A percentile compares a stretch with the other conserved stretches of the same genome.
phyloP scores from a whole-genome alignment of 2,329 filamentous ascomycete genomes.

The Colletotrichum tamarilloi region DNA sequence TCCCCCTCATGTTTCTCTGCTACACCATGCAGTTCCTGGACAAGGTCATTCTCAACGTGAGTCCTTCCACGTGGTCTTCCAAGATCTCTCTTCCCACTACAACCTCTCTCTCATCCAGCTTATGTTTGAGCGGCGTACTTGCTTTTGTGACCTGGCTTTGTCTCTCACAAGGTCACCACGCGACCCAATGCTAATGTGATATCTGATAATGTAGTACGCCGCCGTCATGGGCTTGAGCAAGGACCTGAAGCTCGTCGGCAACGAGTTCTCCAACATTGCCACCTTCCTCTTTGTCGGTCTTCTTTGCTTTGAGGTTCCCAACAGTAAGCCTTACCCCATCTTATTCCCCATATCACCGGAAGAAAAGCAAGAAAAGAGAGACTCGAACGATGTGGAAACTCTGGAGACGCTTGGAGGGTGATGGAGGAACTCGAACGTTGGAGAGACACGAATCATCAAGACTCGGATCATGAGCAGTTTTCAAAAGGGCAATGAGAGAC shows the following conservation, averaged over 20 bases:
- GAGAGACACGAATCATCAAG: background rate
- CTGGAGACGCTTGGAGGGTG: background rate
- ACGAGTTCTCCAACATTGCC: conserved; percentile 72
- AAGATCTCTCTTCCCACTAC: background rate
- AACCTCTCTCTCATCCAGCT: background rate
- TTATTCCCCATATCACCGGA: background rate
- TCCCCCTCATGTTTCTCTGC: conserved; percentile 70
- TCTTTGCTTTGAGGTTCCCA: conserved; percentile 68
- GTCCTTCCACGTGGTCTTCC: conserved; percentile 38
- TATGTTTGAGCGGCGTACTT: background rate
- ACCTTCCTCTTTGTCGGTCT: conserved; percentile 73
- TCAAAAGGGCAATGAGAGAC: background rate
- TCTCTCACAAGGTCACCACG: background rate
- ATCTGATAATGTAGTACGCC: conserved; percentile 62
- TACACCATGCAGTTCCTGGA: conserved; percentile 74
- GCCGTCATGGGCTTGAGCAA: conserved; percentile 72
- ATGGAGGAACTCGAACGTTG: background rate
- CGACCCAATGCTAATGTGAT: background rate
- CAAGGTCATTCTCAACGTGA: conserved; percentile 72
- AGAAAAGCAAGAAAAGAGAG: background rate
- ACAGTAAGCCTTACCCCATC: conserved; percentile 53
- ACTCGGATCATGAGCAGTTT: background rate
- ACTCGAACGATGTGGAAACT: background rate
- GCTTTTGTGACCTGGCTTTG: background rate
- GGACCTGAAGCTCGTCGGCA: conserved; percentile 65